Evolutionary conservation across 1,139 yeast genomes (phyloP), one percentile per base, ranked within the genome.

Genomic region (Pichia sp.): DNA sequence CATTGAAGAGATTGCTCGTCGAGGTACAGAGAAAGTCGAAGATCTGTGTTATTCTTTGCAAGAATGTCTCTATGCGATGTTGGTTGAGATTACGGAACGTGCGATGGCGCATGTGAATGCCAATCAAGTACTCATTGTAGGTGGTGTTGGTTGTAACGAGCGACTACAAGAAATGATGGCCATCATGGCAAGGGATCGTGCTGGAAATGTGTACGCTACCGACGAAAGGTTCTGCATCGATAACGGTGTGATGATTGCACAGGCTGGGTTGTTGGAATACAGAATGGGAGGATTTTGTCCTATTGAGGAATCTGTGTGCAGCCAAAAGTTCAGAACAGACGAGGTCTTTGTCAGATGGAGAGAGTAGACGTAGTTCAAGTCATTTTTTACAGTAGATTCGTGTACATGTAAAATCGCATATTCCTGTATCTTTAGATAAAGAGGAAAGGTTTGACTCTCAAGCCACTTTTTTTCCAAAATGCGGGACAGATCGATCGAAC

Each of bases 231-330:
- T 91, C 59, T 91, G 97, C 63, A 91, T 91, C 40, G 98, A 91
- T 59, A 91, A 91, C 56, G 97, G 98, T 10, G 91, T 91, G 37
- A 91, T 91, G 99, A 91, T 91, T 56, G 98, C 98, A 1, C 99
- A 91, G 59, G 97, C 98, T 0, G 99, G 99, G 0, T 66, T 91
- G 39, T 63, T 91, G 48, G 85, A 84, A 40, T 88, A 80, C 58
- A 71, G 97, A 56, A 84, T 81, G 69, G 96, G 96, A 1, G 79
- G 75, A 46, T 76, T 77, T 1, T 71, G 67, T 33, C 71, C 68
- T 9, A 54, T 89, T 38, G 61, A 68, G 35, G 77, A 85, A 44
- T 84, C 96, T 0, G 91, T 85, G 2, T 91, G 96, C 54, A 84
- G 96, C 0, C 98, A 91, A 60, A 71, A 94, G 55, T 91, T 86